A percentile compares a stretch with the other conserved stretches of the same genome.
These are phyloP conservation scores for Aspergillus persii DNA, from an alignment of 2,329 filamentous ascomycete genomes.

Conservation along the genomic window DNA sequence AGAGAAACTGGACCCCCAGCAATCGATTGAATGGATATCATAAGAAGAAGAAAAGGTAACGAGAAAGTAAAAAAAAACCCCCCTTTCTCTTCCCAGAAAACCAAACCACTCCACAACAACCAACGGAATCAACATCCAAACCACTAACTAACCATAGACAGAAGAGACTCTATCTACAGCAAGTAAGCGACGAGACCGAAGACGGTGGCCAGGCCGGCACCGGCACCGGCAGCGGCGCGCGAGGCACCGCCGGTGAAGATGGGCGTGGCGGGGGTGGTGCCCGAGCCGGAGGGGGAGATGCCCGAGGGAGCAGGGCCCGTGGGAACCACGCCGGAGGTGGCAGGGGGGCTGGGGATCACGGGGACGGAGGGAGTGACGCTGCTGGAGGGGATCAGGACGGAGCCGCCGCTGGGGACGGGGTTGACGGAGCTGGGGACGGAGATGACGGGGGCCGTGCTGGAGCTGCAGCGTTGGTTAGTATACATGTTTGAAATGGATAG, in stretches of 20 bases:
- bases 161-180: conserved; percentile 43
- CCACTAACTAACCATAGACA: not conserved
- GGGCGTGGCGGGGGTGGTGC: conserved; percentile 29
- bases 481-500: not conserved
- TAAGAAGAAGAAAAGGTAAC: not conserved
- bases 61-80: not conserved
- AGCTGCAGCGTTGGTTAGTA: conserved; percentile 16
- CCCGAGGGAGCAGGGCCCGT: conserved; percentile 12
- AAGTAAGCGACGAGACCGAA: conserved; percentile 51
- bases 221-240: conserved; percentile 47
- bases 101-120: not conserved
- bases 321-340: conserved; percentile 19
- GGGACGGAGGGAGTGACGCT: conserved; percentile 14
- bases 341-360: conserved; percentile 11
- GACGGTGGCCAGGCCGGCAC: conserved; percentile 53
- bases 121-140: not conserved
- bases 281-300: conserved; percentile 20
- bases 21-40: not conserved
- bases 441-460: conserved; percentile 19
- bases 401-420: conserved; percentile 9
- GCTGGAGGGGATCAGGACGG: conserved; percentile 12
- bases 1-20: not conserved
- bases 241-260: conserved; percentile 53
- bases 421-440: conserved; percentile 12
- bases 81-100: too few relatives aligned